These are phyloP conservation scores for Thoreauomyces humboldtii DNA, from an alignment of 192 early-diverging fungal species.

Conservation along the genomic window DNA sequence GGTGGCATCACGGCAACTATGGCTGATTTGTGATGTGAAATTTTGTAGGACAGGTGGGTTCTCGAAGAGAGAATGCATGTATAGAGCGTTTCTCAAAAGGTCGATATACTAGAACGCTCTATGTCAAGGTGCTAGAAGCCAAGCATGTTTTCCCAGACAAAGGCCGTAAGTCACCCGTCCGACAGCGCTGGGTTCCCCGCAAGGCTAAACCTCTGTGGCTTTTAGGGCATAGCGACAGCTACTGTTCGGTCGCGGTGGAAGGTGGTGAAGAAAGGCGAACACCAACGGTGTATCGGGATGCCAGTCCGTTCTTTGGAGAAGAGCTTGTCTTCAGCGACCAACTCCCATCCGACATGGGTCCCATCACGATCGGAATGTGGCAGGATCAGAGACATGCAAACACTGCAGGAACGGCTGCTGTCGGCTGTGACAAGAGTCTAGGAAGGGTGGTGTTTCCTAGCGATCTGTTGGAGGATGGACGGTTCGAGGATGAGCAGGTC, in stretches of 20 bases:
- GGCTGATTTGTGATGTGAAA: too few species aligned
- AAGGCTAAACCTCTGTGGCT: not conserved
- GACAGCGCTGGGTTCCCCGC: not conserved
- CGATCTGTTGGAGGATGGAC: slow-evolving; percentile 27
- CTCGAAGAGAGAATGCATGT: too few species aligned
- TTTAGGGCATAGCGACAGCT: slow-evolving; percentile 19
- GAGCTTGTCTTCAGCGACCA: slow-evolving; percentile 26
- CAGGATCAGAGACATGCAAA: not conserved
- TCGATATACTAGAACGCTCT: slow-evolving; percentile 6
- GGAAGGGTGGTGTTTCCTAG: slow-evolving; percentile 23
- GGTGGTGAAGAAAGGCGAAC: slow-evolving; percentile 26
- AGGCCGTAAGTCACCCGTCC: slow-evolving; percentile 1
- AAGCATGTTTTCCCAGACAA: slow-evolving; percentile 22
- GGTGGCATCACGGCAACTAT: too few species aligned
- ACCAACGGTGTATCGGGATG: slow-evolving; percentile 17
- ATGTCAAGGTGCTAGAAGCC: slow-evolving; percentile 24
- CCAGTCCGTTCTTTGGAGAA: slow-evolving; percentile 26
- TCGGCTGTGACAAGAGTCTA: slow-evolving; percentile 6
- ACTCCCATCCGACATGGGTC: slow-evolving; percentile 14
- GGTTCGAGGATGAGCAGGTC: slow-evolving; percentile 31
- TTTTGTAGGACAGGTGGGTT: too few species aligned
- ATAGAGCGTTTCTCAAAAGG: too few species aligned
- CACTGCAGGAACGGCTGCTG: not conserved
- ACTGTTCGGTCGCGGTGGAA: slow-evolving; percentile 13
- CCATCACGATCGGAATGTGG: slow-evolving; percentile 11